Evolutionary conservation across 2,329 filamentous ascomycete species (phyloP).

Genomic region (Cadophora gregata): DNA sequence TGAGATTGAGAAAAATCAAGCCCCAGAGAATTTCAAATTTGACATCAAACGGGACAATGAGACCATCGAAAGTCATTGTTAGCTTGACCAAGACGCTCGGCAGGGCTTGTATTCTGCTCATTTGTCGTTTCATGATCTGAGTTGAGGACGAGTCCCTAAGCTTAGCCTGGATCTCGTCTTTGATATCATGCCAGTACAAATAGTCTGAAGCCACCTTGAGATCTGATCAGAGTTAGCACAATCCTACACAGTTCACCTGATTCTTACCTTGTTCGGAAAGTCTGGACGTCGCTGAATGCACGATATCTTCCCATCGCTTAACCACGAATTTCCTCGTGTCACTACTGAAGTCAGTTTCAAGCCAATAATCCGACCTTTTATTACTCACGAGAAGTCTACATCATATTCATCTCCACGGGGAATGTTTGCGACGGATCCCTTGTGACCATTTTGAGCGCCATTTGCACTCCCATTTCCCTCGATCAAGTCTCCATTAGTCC

Average conservation of each 20-base stretch:
- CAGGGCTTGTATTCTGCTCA: conserved; percentile 26
- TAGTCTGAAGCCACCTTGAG: conserved; percentile 11
- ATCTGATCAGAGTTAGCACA: conserved; percentile 6
- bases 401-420: conserved; percentile 28
- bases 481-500: conserved; percentile 4
- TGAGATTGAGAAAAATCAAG: conserved; percentile 30
- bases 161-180: conserved; percentile 24
- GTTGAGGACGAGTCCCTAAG: conserved; percentile 17
- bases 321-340: conserved; percentile 29
- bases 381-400: conserved; percentile 31
- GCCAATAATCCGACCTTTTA: neutral
- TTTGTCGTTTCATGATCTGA: conserved; percentile 16
- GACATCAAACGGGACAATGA: conserved; percentile 20
- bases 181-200: conserved; percentile 28
- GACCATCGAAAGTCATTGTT: conserved; percentile 17
- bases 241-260: neutral
- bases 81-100: conserved; percentile 27
- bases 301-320: conserved; percentile 28
- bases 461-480: conserved; percentile 13
- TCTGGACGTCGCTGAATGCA: conserved; percentile 18
- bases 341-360: conserved; percentile 19
- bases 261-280: conserved; percentile 26
- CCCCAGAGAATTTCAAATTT: conserved; percentile 31
- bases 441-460: neutral
- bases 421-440: neutral